Evolutionary conservation across 805 yeast species (phyloP), one percentile per base, ranked within the genome.

Genomic region (Candida xiaguanensis): DNA sequence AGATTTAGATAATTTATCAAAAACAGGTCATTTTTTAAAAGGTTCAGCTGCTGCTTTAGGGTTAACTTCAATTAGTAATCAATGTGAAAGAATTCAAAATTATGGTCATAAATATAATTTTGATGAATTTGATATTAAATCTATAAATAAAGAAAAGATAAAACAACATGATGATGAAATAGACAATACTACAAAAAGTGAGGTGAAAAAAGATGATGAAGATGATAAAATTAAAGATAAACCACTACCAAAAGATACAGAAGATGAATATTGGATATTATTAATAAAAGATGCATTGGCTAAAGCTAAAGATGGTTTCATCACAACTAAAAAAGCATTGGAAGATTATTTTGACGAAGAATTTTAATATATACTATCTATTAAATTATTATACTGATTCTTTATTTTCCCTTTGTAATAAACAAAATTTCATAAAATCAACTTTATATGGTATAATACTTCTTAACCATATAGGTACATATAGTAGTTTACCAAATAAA

Each of bases 11-110:
- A 71, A 78, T 44, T 65, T 93, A 40, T 82, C 90, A 15, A 71
- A 80, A 11, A 65, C 85, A 50, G 99, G 99, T 11, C 99, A 93
- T 59, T 93, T 87, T 56, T 70, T 93, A 41, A 93, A 93, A 58
- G 99, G 99, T 33, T 83, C 95, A 9, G 95, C 97, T 1, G 95
- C 97, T 2, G 91, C 96, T 1, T 67, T 93, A 42, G 99, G 99
- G 2, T 71, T 93, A 41, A 77, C 76, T 32, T 79, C 80, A 45
- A 85, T 93, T 36, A 89, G 89, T 42, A 76, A 79, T 54, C 84
- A 89, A 51, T 93, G 99, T 63, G 99, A 90, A 61, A 72, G 90
- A 48, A 90, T 93, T 45, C 99, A 93, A 61, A 90, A 90, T 58
- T 78, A 86, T 48, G 98, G 96, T 16, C 76, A 77, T 43, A 68